Evolutionary conservation across 768 basidiomycete genomes (phyloP), one percentile per base, ranked within the genome.

Genomic region (Mycena metata): DNA sequence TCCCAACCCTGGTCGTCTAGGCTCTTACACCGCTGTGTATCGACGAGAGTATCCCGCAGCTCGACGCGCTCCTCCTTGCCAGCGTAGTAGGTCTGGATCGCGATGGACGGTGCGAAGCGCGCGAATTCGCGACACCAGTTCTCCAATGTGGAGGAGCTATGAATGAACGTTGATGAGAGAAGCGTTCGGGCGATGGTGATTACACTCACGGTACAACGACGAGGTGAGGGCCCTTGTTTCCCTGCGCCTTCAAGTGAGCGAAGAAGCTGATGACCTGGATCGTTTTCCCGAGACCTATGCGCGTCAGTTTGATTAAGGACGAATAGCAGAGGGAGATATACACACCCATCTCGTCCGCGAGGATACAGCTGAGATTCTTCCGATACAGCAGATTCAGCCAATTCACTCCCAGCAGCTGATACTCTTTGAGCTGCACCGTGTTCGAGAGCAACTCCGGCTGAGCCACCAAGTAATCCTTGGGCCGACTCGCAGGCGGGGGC

Each of bases 331-430:
- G 46, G 57, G 21, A 59, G 55, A 61, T 26, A 46, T 36, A 85
- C 88, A 73, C 79, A 94, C 97, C 97, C 98, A 99, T 99, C 79
- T 99, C 98, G 79, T 99, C 98, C 2, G 98, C 98, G 47, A 99
- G 86, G 76, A 99, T 99, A 79, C 97, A 98, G 70, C 95, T 96
- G 57, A 93, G 85, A 66, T 87, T 86, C 74, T 88, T 90, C 65
- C 84, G 85, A 79, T 96, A 96, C 58, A 99, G 82, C 23, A 99
- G 80, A 79, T 95, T 90, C 70, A 99, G 83, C 98, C 98, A 99
- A 78, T 99, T 99, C 60, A 99, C 86, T n/a, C 98, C 98, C 64
- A 98, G 85, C 66, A 99, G 83, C 79, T 99, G 97, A 78, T 99
- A 99, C 73, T 97, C 96, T 83, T 99, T 99, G 74, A 99, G 83